These are phyloP conservation scores for Pleurotus tuber-regium DNA, from an alignment of 768 basidiomycete species.

Conservation along the genomic window DNA sequence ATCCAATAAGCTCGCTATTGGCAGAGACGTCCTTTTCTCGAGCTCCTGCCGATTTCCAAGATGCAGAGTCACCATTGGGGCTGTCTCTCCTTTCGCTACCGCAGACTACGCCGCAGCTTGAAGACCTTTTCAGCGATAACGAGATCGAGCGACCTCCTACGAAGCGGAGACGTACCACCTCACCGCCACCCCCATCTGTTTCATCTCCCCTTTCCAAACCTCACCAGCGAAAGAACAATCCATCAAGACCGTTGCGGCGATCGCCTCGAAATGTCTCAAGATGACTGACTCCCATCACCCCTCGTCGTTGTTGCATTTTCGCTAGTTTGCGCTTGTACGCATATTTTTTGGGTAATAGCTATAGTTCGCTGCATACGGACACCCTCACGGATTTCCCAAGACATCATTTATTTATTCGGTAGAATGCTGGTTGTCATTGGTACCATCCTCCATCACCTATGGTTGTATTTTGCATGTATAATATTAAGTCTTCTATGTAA, in stretches of 20 bases:
- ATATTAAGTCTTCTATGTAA: no score
- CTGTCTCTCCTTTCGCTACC: slow-evolving; percentile 8
- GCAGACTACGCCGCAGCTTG: slow-evolving; percentile 1
- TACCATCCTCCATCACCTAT: no score
- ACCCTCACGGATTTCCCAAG: not conserved
- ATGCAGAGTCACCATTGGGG: slow-evolving; percentile 4
- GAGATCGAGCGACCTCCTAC: slow-evolving; percentile 3
- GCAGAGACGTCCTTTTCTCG: slow-evolving; percentile 4
- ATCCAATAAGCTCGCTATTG: slow-evolving; percentile 1
- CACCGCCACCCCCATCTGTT: not conserved
- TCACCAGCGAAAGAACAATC: not conserved
- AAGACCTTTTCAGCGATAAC: slow-evolving; percentile 3
- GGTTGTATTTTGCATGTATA: no score
- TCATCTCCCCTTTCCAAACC: not conserved
- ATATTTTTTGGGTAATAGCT: not conserved
- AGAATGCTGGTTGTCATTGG: no score
- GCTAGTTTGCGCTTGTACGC: not conserved
- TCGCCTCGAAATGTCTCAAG: slow-evolving; percentile 4
- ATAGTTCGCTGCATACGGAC: not conserved
- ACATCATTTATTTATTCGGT: no score
- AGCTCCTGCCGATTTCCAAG: not conserved
- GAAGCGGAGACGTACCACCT: slow-evolving; percentile 6
- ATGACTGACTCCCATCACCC: not conserved
- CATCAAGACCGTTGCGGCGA: not conserved
- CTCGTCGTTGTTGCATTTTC: not conserved